A percentile compares a stretch with the other conserved stretches of the same genome.
phyloP scores from a whole-genome alignment of 441 rosid species.

The Brassica balearica region DNA sequence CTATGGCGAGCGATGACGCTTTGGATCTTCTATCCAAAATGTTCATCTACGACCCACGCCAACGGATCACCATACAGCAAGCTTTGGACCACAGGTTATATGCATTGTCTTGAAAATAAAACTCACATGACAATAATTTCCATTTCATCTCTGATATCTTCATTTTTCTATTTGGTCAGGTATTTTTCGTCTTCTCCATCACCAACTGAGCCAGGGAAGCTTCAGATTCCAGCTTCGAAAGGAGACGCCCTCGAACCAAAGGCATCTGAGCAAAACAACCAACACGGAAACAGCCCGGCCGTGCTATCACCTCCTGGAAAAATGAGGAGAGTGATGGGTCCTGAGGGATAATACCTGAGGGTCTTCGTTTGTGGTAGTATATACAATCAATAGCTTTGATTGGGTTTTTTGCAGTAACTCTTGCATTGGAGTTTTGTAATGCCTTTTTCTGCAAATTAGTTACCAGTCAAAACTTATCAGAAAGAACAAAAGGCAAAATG shows the following conservation, averaged over 20 bases:
- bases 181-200: conserved; percentile 52
- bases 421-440: conserved; percentile 3
- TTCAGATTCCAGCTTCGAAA: conserved; percentile 50
- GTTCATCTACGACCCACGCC: conserved; percentile 59
- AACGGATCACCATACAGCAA: conserved; percentile 57
- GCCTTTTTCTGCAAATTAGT: conserved; percentile 16
- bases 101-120: background rate
- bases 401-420: conserved; percentile 14
- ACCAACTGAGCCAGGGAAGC: conserved; percentile 53
- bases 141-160: background rate
- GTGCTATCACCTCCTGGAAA: conserved; percentile 53
- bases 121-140: background rate
- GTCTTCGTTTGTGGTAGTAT: conserved; percentile 10
- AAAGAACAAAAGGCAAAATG: background rate
- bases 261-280: conserved; percentile 41
- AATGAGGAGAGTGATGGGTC: conserved; percentile 52
- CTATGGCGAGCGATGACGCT: conserved; percentile 59
- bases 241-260: conserved; percentile 46
- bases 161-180: conserved; percentile 12
- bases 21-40: conserved; percentile 56
- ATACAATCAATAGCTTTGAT: conserved; percentile 8
- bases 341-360: conserved; percentile 33
- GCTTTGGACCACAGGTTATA: conserved; percentile 58
- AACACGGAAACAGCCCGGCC: conserved; percentile 42
- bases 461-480: conserved; percentile 14